Base-by-base conservation (phyloP, 1,284 basidiomycete species). In the Pseudozyma tsukubaensis region DNA sequence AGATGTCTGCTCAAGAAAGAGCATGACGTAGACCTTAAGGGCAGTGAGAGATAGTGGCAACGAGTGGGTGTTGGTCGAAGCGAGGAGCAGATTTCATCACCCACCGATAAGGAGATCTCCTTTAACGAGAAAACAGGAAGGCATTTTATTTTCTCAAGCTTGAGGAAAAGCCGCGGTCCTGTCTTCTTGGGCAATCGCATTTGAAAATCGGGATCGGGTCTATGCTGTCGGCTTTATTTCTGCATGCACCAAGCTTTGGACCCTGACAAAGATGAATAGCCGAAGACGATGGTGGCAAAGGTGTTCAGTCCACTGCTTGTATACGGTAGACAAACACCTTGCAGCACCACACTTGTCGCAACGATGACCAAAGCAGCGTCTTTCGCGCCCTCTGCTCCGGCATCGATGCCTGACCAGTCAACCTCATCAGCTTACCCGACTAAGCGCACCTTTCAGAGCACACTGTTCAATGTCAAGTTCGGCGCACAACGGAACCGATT, bases 381-480 rank as follows among this genome's bases (percentile, higher is more conserved):
- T 0, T 70, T 70, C 29, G 45, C 40, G 1, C 67, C 67, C 12
- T 50, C 67, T 29, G 51, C 60, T 3, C 56, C 48, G 24, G 49
- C 35, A 3, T 24, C 21, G 9, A 2, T 44, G 9, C 13, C 24
- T 4, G 1, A 12, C 13, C 19, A 35, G 19, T 40, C 50, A 40
- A 60, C 29, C 24, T n/a, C 32, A 18, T n/a, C 59, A 9, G 13
- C 21, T 7, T 62, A 59, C 16, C 63, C 59, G 4, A 42, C 47
- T 1, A 73, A 69, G 29, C 71, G 65, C 16, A 65, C 50, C 6
- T 68, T 73, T 32, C 71, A 73, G 32, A 54, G 60, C 51, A 73
- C 71, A 5, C 52, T 73, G 12, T 73, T 73, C 65, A 69, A 73
- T 34, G 61, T 73, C 47, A 68, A 60, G 35, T 73, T 73, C 19